Evolutionary conservation across 2,329 filamentous ascomycete species (phyloP).

Genomic region (Sphaerostilbella broomeana): DNA sequence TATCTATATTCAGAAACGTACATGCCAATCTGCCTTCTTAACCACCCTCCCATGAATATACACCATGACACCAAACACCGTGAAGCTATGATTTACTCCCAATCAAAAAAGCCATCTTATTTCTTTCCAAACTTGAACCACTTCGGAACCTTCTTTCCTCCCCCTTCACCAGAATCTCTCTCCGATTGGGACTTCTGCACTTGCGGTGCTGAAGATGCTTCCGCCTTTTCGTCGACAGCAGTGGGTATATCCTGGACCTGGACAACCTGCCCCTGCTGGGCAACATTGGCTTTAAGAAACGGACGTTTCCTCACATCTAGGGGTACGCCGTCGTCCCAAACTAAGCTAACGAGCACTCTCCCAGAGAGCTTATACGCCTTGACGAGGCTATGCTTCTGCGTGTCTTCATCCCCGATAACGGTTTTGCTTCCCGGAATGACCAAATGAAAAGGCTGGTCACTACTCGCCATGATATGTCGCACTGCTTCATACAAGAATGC

Average conservation of each 20-base stretch:
- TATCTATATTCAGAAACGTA: no score
- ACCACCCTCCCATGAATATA: no score
- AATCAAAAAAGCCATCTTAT: no score
- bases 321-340: slow-evolving; percentile 63
- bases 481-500: slow-evolving; percentile 69
- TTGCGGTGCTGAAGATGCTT: slow-evolving; percentile 15
- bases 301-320: slow-evolving; percentile 45
- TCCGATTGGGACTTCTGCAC: slow-evolving; percentile 29
- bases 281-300: slow-evolving; percentile 53
- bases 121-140: slow-evolving; percentile 73
- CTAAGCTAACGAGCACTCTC: slow-evolving; percentile 66
- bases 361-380: slow-evolving; percentile 63
- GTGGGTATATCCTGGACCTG: slow-evolving; percentile 53
- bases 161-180: slow-evolving; percentile 32
- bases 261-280: slow-evolving; percentile 58
- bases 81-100: no score
- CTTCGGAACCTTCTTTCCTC: slow-evolving; percentile 52
- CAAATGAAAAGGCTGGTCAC: slow-evolving; percentile 63
- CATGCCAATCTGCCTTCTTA: no score
- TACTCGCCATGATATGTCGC: slow-evolving; percentile 59
- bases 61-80: no score
- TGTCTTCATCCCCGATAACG: slow-evolving; percentile 40
- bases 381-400: slow-evolving; percentile 55
- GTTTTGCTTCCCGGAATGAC: slow-evolving; percentile 53
- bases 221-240: slow-evolving; percentile 32